Evolutionary conservation across 345 rosid genomes (phyloP).

Genomic region (Salix koriyanagi): DNA sequence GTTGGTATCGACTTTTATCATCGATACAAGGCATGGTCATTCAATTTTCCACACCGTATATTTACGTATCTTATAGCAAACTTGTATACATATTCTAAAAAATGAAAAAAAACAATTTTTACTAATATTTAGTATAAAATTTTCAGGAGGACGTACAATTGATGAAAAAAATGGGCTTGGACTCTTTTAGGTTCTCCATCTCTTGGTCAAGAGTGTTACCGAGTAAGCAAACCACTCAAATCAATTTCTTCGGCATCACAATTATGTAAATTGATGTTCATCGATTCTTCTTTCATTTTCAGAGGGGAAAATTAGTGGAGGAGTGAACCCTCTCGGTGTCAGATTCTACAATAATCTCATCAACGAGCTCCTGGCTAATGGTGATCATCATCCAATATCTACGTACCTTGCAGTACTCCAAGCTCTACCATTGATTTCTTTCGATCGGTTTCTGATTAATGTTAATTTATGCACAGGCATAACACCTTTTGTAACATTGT

Average conservation of each 20-base stretch:
- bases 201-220: constrained; percentile 36
- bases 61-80: neutral
- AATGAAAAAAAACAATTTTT: neutral
- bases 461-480: constrained; percentile 29
- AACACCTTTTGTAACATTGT: constrained; percentile 49
- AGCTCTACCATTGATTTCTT: neutral
- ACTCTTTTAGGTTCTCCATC: constrained; percentile 31
- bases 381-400: neutral
- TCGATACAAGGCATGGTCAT: constrained; percentile 9
- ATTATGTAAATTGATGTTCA: neutral
- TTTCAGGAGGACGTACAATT: constrained; percentile 24
- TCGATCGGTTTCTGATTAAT: neutral
- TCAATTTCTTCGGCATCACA: neutral
- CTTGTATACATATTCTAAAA: neutral
- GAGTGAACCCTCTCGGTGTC: constrained; percentile 21
- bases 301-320: constrained; percentile 26
- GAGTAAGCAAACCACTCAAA: constrained; percentile 2
- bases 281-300: neutral
- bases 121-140: neutral
- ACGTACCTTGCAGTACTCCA: neutral
- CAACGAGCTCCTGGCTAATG: constrained; percentile 28
- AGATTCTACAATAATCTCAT: constrained; percentile 30
- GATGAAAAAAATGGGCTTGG: constrained; percentile 28
- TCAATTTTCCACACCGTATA: neutral
- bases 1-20: constrained; percentile 29